These are phyloP conservation scores for Solioccasus polychromus DNA, from an alignment of 768 basidiomycete species.

Conservation along the genomic window DNA sequence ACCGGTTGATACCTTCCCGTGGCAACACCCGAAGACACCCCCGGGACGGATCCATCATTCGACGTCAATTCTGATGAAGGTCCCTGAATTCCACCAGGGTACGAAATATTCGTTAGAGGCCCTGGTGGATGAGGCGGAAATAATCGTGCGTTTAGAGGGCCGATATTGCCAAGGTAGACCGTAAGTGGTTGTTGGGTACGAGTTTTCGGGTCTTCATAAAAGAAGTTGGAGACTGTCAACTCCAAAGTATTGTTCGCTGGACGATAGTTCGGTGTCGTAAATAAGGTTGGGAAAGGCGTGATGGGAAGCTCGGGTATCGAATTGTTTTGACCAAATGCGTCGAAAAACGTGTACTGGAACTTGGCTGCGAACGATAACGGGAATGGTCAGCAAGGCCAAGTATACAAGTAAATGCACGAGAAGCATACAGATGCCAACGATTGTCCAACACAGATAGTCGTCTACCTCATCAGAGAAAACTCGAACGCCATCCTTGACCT, in stretches of 20 bases:
- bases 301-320: conserved; percentile 76
- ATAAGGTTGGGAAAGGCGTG: conserved; percentile 86
- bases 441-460: conserved; percentile 94
- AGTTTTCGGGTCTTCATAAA: conserved; percentile 71
- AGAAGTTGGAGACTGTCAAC: conserved; percentile 85
- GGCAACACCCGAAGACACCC: conserved; percentile 21
- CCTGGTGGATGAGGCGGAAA: conserved; percentile 74
- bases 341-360: conserved; percentile 94
- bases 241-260: conserved; percentile 73
- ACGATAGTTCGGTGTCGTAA: conserved; percentile 75
- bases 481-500: conserved; percentile 73
- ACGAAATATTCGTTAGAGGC: conserved; percentile 62
- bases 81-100: conserved; percentile 46
- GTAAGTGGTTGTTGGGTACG: conserved; percentile 69
- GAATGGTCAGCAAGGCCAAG: conserved; percentile 19
- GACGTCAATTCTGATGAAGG: conserved; percentile 32
- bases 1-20: conserved; percentile 54
- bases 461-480: conserved; percentile 86
- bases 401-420: conserved; percentile 2
- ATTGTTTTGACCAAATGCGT: conserved; percentile 79
- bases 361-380: conserved; percentile 64
- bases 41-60: conserved; percentile 21
- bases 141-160: conserved; percentile 75
- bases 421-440: conserved; percentile 87
- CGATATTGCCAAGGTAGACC: conserved; percentile 86